These are phyloP conservation scores for Xylariaceae sp. DNA, from an alignment of 2,329 filamentous ascomycete genomes.

Conservation along the genomic window DNA sequence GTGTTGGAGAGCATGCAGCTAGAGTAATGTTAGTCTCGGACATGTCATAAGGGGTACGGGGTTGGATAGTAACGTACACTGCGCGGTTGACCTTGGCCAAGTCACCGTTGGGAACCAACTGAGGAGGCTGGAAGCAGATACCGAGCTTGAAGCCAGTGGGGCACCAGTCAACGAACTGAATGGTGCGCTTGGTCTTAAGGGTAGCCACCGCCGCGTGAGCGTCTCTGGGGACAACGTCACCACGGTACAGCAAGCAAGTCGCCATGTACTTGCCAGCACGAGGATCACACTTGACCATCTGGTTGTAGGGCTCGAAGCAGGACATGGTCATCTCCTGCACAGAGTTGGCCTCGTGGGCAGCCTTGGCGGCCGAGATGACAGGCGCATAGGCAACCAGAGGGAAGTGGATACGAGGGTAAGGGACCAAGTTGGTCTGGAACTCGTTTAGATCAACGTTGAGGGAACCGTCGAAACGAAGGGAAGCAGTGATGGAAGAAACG, in stretches of 20 bases:
- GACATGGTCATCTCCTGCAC: constrained; percentile 98
- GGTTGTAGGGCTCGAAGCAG: constrained; percentile 99
- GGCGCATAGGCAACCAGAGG: constrained; percentile 94
- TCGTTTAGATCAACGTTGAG: constrained; percentile 99
- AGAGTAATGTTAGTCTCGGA: constrained; percentile 19
- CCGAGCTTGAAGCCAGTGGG: constrained; percentile 99
- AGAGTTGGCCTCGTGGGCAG: constrained; percentile 94
- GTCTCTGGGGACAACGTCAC: constrained; percentile 96
- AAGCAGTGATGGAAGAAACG: constrained; percentile 96
- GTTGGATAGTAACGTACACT: constrained; percentile 71
- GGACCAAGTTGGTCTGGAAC: constrained; percentile 99
- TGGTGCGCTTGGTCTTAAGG: constrained; percentile 98
- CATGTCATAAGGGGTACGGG: constrained; percentile 25
- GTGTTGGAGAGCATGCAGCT: constrained; percentile 99
- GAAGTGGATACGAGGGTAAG: constrained; percentile 99
- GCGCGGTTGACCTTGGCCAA: constrained; percentile 97
- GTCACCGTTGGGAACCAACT: constrained; percentile 94
- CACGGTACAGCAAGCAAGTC: constrained; percentile 94
- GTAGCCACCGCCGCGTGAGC: constrained; percentile 87
- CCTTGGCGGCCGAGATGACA: constrained; percentile 91
- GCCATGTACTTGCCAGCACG: constrained; percentile 99
- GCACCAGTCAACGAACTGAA: constrained; percentile 99
- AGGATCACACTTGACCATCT: constrained; percentile 99
- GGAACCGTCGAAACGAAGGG: constrained; percentile 95
- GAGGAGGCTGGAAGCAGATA: constrained; percentile 98